Evolutionary conservation across 2,329 filamentous ascomycete genomes (phyloP), one percentile per base, ranked within the genome.

Genomic region (Anthostomella pinea): DNA sequence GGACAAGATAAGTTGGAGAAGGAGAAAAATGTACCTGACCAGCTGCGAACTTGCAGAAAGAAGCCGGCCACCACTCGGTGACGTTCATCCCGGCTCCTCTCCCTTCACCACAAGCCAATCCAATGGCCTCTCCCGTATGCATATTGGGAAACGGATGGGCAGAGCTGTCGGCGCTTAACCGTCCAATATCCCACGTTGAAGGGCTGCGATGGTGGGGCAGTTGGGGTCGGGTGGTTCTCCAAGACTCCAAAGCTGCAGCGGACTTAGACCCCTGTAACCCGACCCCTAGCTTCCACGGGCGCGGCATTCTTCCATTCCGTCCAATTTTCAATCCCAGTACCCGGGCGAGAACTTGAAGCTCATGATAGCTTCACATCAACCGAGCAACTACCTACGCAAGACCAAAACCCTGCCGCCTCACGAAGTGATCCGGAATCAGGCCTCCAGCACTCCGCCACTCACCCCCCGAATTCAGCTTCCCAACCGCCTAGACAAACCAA

Each of bases 141-240:
- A 18, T 18, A 7, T 18, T 14, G 9, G 16, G 17, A 22, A 4
- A 8, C 19, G 20, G 20, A 30, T 30, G 19, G 14, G 18, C 30
- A 42, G 35, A 26, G 33, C 35, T 41, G 44, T 42, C 35, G 51
- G 56, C 54, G 54, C 54, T 57, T 57, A 58, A 30, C 40, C 17
- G 43, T 46, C 48, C 51, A 56, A 44, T 48, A 43, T 52, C 43
- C 40, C 41, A 49, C 47, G 33, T 35, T 41, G 39, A 25, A 39
- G 17, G 30, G 33, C 26, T 44, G 45, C 39, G 28, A 51, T 53
- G 46, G 54, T 49, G 54, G 54, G 54, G 54, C 43, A 37, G 30
- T 29, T 31, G 26, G 28, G 17, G 2, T 25, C 24, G 16, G 33
- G 24, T 16, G 11, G 27, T n/a, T n/a, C n/a, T n/a, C n/a, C n/a